These are phyloP conservation scores for Fusarium sterilihyphosum DNA, from an alignment of 2,329 filamentous ascomycete genomes.

Conservation along the genomic window DNA sequence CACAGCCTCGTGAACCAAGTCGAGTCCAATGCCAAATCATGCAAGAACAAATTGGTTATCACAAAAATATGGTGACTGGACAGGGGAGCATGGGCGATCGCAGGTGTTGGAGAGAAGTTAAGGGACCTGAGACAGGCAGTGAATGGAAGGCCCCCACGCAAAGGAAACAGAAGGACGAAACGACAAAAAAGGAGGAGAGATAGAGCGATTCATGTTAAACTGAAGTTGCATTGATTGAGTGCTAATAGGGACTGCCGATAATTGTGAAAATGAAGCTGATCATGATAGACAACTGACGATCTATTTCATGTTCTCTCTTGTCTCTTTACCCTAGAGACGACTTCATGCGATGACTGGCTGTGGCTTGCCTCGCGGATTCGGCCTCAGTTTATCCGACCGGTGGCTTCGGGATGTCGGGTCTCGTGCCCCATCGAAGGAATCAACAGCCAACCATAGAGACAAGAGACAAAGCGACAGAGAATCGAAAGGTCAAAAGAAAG, in stretches of 20 bases:
- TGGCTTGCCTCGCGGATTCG: background rate
- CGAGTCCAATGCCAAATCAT: background rate
- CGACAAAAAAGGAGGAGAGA: background rate
- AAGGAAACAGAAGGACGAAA: background rate
- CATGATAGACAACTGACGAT: background rate
- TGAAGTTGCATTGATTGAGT: background rate
- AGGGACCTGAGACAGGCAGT: conserved; percentile 17
- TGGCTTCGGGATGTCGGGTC: conserved; percentile 15
- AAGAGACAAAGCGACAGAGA: background rate
- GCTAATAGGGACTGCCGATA: background rate
- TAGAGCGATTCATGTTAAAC: background rate
- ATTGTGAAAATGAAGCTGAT: background rate
- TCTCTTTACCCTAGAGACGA: background rate
- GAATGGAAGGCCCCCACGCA: conserved; percentile 10
- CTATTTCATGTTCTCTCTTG: background rate
- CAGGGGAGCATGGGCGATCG: background rate
- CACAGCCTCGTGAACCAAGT: background rate
- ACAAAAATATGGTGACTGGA: conserved; percentile 28
- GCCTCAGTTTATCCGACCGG: conserved; percentile 23
- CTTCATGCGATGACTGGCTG: background rate
- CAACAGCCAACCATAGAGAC: conserved; percentile 23
- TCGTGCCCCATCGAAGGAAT: background rate
- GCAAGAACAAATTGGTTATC: conserved; percentile 13
- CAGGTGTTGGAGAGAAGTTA: background rate
- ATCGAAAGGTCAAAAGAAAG: conserved; percentile 7